Evolutionary conservation across 2,329 filamentous ascomycete genomes (phyloP).

Genomic region (Alternaria consortialis): DNA sequence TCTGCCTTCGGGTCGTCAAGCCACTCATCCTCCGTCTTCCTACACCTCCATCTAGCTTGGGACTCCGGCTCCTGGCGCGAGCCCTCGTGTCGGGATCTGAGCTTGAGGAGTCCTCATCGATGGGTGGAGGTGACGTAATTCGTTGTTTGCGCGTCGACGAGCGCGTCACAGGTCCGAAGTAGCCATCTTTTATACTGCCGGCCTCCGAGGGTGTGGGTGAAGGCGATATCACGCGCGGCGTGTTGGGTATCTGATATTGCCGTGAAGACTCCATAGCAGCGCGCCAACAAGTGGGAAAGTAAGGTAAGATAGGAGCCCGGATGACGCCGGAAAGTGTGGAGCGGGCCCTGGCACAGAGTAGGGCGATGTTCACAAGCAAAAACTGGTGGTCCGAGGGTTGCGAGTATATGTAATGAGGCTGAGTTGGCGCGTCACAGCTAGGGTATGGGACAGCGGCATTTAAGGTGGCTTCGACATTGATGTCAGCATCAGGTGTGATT

Average conservation of each 20-base stretch:
- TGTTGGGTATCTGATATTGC: conserved; percentile 72
- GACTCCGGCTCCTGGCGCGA: conserved; percentile 70
- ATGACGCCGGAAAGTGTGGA: conserved; percentile 65
- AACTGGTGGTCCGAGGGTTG: conserved; percentile 21
- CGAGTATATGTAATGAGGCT: conserved; percentile 25
- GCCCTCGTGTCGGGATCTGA: conserved; percentile 66
- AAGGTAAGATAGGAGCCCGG: conserved; percentile 65
- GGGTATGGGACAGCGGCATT: conserved; percentile 22
- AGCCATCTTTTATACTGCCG: conserved; percentile 62
- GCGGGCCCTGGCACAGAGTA: conserved; percentile 36
- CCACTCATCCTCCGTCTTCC: conserved; percentile 59
- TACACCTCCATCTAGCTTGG: conserved; percentile 57
- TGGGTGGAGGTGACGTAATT: conserved; percentile 65
- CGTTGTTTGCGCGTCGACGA: conserved; percentile 71
- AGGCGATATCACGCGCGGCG: conserved; percentile 88
- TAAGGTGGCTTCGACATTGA: conserved; percentile 38
- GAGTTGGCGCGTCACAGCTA: conserved; percentile 27
- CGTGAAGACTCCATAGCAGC: conserved; percentile 57
- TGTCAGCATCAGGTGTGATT: conserved; percentile 28
- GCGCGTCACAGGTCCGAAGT: conserved; percentile 79
- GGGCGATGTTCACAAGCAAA: conserved; percentile 37
- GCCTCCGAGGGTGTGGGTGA: conserved; percentile 68
- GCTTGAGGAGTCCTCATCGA: conserved; percentile 69
- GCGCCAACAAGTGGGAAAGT: conserved; percentile 58
- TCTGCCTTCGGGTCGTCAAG: conserved; percentile 61